Base-by-base conservation (phyloP, 2,329 filamentous ascomycete genomes). In the Phialemoniopsis sp. region DNA sequence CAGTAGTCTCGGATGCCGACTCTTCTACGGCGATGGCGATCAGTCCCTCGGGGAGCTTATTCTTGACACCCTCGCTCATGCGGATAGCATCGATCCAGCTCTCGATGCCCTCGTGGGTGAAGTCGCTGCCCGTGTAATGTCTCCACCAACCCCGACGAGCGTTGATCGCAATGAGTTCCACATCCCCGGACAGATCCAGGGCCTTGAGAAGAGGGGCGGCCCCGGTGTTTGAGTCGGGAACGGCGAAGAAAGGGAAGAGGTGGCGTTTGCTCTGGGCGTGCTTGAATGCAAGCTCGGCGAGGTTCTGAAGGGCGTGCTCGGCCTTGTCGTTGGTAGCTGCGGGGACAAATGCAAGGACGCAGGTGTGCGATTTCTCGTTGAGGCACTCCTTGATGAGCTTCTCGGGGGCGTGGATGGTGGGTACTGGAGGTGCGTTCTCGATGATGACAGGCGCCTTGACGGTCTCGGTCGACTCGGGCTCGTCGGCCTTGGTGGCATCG, bases 21-120 rank as follows among this genome's bases (percentile, higher is more conserved):
- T 68, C 59, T 49, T 66, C 61, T 10, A 58, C 53, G 14, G 63
- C 58, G 15, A 58, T 58, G 38, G 64, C 59, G 13, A 67, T 64
- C 32, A 87, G 53, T 3, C 72, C 76, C 42, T 77, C 73, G 0
- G 87, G 86, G 32, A 93, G 60, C 66, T 82, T 87, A 53, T 81
- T 74, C 72, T 91, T 96, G 43, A 76, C 67, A 3, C 88, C 86
- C 57, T 97, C 91, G 38, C 90, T 88, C 72, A 98, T 76, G 29
- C 89, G 82, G 46, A 97, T 89, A n/a, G 79, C 75, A 55, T 98
- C 93, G 43, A 98, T 79, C 89, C 91, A 98, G 45, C 70, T 68
- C 66, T 95, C 88, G 21, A 98, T 68, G 18, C 73, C 76, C 39
- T 76, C 69, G 17, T 72, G 56, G 39, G 76, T 78, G 33, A 80